Conservation (phyloP, 371 early-diverging fungal species). For the Saksenaea vasiformis region DNA sequence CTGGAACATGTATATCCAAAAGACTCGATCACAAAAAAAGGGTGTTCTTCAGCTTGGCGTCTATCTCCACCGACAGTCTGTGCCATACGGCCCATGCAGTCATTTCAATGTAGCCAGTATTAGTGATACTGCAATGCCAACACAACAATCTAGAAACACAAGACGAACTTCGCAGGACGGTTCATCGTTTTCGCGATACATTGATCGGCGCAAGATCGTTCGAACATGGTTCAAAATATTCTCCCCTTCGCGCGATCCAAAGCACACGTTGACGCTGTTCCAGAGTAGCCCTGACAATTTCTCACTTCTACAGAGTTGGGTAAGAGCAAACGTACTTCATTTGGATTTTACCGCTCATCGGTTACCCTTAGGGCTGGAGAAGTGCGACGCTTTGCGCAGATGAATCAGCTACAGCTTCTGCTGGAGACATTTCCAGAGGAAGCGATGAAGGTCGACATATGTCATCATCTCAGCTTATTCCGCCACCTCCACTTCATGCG, state of each 20-base stretch:
- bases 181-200: slow-evolving; percentile 41
- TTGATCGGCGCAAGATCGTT: slow-evolving; percentile 47
- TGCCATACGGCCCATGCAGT: slow-evolving; percentile 28
- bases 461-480: not conserved
- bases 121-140: slow-evolving; percentile 1
- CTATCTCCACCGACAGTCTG: slow-evolving; percentile 56
- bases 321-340: slow-evolving; percentile 19
- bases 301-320: slow-evolving; percentile 54
- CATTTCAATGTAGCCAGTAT: slow-evolving; percentile 8
- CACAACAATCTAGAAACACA: slow-evolving; percentile 5
- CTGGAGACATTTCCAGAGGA: not conserved
- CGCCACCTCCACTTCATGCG: slow-evolving; percentile 4
- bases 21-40: slow-evolving; percentile 41
- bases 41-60: slow-evolving; percentile 49
- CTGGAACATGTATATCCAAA: slow-evolving; percentile 65
- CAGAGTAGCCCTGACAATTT: slow-evolving; percentile 63
- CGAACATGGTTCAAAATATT: slow-evolving; percentile 64
- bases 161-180: slow-evolving; percentile 9
- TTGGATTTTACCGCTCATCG: not conserved
- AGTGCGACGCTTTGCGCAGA: slow-evolving; percentile 55
- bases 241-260: slow-evolving; percentile 50
- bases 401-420: slow-evolving; percentile 19
- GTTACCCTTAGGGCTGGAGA: slow-evolving; percentile 48
- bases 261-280: slow-evolving; percentile 54
- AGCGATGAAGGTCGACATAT: slow-evolving; percentile 8